These are phyloP conservation scores for Yamadazyma dushanensis DNA, from an alignment of 1,139 yeast species.

Conservation along the genomic window DNA sequence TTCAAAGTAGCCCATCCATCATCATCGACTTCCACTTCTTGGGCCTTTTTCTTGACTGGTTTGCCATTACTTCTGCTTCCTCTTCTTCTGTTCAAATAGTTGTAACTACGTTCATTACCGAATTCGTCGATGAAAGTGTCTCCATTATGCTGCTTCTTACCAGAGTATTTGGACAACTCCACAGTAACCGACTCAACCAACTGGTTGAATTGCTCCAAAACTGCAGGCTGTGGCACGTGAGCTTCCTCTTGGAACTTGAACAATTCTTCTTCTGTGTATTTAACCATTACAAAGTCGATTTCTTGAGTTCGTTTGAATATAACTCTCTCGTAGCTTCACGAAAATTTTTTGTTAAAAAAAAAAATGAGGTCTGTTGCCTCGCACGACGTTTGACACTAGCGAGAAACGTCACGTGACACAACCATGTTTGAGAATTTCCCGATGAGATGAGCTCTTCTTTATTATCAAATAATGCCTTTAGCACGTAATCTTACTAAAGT, in stretches of 20 bases:
- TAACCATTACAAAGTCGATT: constrained; percentile 24
- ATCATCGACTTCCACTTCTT: constrained; percentile 58
- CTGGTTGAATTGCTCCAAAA: constrained; percentile 62
- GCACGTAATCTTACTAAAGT: constrained; percentile 75
- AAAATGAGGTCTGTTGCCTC: background rate
- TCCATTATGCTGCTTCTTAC: constrained; percentile 40
- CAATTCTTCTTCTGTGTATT: constrained; percentile 73
- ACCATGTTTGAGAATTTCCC: background rate
- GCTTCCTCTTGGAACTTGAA: constrained; percentile 57
- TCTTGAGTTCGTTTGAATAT: background rate
- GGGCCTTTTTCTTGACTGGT: constrained; percentile 61
- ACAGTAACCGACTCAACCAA: constrained; percentile 63
- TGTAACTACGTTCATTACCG: constrained; percentile 51
- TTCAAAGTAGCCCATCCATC: constrained; percentile 82
- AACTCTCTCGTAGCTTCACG: background rate
- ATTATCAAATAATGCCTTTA: constrained; percentile 58
- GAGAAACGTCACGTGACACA: background rate
- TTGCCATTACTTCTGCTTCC: constrained; percentile 49
- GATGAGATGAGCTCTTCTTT: constrained; percentile 14
- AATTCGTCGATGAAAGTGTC: constrained; percentile 50
- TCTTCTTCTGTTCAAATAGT: constrained; percentile 58
- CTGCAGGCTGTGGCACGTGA: constrained; percentile 59
- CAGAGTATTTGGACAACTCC: constrained; percentile 24
- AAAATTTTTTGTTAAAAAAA: constrained; percentile 9
- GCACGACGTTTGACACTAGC: background rate